Evolutionary conservation across 352 stramenopile genomes (phyloP).

Genomic region (Globisporangium mamillatum): DNA sequence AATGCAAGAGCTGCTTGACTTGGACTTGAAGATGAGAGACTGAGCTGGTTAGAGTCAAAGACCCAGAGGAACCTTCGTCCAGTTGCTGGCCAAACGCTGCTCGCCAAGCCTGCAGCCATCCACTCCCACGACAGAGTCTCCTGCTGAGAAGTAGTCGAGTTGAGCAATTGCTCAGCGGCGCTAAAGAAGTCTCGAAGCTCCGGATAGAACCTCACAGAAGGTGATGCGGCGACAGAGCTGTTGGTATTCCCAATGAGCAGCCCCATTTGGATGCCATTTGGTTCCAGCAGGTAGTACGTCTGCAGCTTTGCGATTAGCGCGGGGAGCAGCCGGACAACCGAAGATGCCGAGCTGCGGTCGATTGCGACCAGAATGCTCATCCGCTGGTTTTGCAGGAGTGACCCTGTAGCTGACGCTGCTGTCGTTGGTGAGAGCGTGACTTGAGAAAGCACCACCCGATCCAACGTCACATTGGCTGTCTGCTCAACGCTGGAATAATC

Average conservation of each 20-base stretch:
- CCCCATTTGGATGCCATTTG: conserved; percentile 28
- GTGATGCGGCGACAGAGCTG: conserved; percentile 2
- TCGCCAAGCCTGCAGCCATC: conserved; percentile 6
- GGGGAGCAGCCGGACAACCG: conserved; percentile 31
- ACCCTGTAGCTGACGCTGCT: background rate
- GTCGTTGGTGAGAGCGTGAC: conserved; percentile 27
- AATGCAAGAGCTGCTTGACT: conserved; percentile 13
- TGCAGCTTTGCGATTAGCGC: conserved; percentile 38
- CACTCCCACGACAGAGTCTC: conserved; percentile 5
- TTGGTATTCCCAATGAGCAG: conserved; percentile 22
- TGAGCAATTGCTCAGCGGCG: conserved; percentile 12
- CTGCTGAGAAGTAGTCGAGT: conserved; percentile 5
- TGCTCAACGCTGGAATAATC: conserved; percentile 17
- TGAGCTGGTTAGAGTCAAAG: conserved; percentile 18
- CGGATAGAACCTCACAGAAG: conserved; percentile 11
- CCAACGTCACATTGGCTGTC: conserved; percentile 25
- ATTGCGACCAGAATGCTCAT: conserved; percentile 53
- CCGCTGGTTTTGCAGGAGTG: conserved; percentile 27
- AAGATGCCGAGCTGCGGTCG: conserved; percentile 25
- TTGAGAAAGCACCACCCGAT: conserved; percentile 33
- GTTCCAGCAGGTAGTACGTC: conserved; percentile 24
- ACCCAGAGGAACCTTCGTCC: conserved; percentile 23
- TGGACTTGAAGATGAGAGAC: conserved; percentile 3
- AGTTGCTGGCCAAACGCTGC: conserved; percentile 23
- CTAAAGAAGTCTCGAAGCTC: conserved; percentile 21